Evolutionary conservation across 305 asterid genomes (phyloP).

Genomic region (Coffea humblotiana): DNA sequence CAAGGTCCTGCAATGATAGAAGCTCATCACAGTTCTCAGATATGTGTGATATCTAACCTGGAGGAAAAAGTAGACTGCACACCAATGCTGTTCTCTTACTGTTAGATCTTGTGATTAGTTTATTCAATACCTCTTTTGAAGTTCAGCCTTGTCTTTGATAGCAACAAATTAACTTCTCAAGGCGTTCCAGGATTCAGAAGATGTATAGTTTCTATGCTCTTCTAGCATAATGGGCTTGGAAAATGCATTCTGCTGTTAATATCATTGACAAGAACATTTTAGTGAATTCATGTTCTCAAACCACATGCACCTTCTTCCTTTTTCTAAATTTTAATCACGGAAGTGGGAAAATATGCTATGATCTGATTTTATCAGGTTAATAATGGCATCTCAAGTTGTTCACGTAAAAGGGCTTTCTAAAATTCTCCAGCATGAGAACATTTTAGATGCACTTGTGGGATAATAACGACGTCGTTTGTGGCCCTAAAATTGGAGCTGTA

Average conservation of each 20-base stretch:
- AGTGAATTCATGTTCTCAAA: background rate
- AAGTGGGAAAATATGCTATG: background rate
- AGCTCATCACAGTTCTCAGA: background rate
- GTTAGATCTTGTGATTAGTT: background rate
- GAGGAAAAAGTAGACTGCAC: background rate
- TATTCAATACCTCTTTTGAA: background rate
- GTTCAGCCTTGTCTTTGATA: background rate
- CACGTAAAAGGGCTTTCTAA: too few relatives aligned
- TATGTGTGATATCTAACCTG: background rate
- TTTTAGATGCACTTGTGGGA: too few relatives aligned
- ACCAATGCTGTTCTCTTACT: background rate
- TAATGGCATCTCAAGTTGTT: background rate
- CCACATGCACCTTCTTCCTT: background rate
- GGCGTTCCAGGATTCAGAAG: background rate
- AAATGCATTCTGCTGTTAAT: too few relatives aligned
- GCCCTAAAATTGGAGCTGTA: too few relatives aligned
- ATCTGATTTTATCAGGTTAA: background rate
- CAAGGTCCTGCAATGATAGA: slow-evolving; percentile 53
- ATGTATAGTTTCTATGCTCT: background rate
- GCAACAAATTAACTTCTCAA: background rate
- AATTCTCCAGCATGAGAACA: background rate
- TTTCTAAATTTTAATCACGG: background rate
- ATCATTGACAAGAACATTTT: background rate
- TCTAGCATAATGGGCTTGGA: background rate
- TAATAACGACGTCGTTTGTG: too few relatives aligned